A percentile compares a stretch with the other conserved stretches of the same genome.
Evolutionary conservation across 352 stramenopile genomes (phyloP).

Genomic region (Phytophthora cactorum): DNA sequence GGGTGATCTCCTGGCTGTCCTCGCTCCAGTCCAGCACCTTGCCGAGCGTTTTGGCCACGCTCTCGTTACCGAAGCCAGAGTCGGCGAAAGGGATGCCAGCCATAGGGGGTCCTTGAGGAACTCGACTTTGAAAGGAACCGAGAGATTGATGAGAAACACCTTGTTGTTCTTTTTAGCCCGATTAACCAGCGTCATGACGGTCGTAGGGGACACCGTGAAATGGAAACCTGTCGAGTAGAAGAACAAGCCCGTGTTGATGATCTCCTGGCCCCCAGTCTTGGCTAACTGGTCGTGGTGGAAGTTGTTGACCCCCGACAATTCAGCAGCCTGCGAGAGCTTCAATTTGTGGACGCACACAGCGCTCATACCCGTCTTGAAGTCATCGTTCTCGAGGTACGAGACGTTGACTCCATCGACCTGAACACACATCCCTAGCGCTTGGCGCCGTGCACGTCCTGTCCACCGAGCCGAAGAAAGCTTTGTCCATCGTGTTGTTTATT

Average conservation of each 20-base stretch:
- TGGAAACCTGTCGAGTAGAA: conserved; percentile 99
- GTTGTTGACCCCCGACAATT: conserved; percentile 98
- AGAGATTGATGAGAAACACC: conserved; percentile 97
- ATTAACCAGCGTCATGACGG: conserved; percentile 93
- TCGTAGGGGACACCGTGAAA: conserved; percentile 96
- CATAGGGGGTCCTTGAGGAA: conserved; percentile 96
- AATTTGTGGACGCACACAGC: conserved; percentile 96
- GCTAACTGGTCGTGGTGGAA: conserved; percentile 94
- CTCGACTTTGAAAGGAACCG: conserved; percentile 98
- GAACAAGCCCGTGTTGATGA: conserved; percentile 94
- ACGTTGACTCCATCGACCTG: conserved; percentile 95
- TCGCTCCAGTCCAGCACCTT: conserved; percentile 91
- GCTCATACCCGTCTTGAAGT: conserved; percentile 96
- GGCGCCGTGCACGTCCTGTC: conserved; percentile 94
- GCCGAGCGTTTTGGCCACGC: conserved; percentile 95
- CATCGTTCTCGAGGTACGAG: conserved; percentile 97
- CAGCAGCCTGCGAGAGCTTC: conserved; percentile 97
- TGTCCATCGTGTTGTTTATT: conserved; percentile 85
- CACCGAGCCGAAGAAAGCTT: conserved; percentile 97
- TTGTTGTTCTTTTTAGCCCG: conserved; percentile 94
- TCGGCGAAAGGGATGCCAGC: conserved; percentile 95
- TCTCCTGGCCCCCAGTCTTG: conserved; percentile 90
- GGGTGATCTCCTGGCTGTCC: conserved; percentile 90
- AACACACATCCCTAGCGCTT: conserved; percentile 93
- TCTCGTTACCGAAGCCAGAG: conserved; percentile 99